These are phyloP conservation scores for Lentinula lateritia DNA, from an alignment of 768 basidiomycete species.

Conservation along the genomic window DNA sequence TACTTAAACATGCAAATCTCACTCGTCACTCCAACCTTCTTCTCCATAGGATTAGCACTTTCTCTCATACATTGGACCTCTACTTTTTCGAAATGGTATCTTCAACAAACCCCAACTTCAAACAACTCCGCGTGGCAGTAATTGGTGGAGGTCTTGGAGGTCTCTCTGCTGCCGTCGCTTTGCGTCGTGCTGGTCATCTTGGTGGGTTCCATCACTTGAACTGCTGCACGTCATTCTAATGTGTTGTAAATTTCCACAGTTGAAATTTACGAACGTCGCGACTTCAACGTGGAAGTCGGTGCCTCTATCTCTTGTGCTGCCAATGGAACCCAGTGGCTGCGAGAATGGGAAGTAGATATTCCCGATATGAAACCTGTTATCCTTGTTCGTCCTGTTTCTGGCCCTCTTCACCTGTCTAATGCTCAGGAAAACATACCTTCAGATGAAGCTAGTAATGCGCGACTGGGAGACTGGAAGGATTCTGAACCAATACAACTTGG, in stretches of 20 bases:
- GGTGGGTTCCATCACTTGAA: background rate
- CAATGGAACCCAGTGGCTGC: conserved; percentile 27
- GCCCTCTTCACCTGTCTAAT: background rate
- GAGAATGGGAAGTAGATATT: conserved; percentile 27
- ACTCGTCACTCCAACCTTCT: background rate
- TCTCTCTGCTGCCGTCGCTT: conserved; percentile 18
- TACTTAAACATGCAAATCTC: background rate
- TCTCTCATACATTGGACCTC: background rate
- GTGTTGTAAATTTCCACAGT: conserved; percentile 10
- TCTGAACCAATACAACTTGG: conserved; percentile 23
- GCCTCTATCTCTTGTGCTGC: conserved; percentile 28
- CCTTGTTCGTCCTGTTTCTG: conserved; percentile 4
- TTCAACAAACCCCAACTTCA: conserved; percentile 6
- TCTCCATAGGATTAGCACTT: background rate
- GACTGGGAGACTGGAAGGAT: conserved; percentile 28
- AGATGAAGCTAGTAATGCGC: conserved; percentile 26
- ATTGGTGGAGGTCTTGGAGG: conserved; percentile 20
- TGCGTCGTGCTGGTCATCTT: conserved; percentile 20
- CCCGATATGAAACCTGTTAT: conserved; percentile 23
- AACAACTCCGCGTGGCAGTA: conserved; percentile 13
- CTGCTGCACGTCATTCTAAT: background rate
- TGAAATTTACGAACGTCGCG: conserved; percentile 22
- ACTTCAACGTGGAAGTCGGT: conserved; percentile 26
- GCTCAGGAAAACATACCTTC: background rate
- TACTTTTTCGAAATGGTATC: background rate